phyloP scores from a whole-genome alignment of 345 rosid species.

The Raphanus sativus region DNA sequence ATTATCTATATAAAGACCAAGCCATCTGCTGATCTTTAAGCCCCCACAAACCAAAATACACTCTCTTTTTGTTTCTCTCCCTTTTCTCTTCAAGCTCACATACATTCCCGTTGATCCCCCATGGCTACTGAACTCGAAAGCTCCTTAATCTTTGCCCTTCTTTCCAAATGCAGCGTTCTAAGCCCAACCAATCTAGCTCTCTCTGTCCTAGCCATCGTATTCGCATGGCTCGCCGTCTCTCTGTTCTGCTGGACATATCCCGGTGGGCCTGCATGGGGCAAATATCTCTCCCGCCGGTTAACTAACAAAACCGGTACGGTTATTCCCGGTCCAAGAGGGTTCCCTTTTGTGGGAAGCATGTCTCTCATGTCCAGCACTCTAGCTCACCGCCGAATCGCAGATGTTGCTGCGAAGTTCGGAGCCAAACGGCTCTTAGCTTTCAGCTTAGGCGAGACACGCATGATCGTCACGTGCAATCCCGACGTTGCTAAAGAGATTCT shows the following conservation, averaged over 20 bases:
- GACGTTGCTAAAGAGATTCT: slow-evolving; percentile 70
- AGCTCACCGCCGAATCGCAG: slow-evolving; percentile 61
- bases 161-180: slow-evolving; percentile 56
- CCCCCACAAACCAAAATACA: slow-evolving; percentile 39
- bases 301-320: slow-evolving; percentile 20
- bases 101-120: slow-evolving; percentile 14
- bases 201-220: slow-evolving; percentile 41
- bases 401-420: slow-evolving; percentile 38
- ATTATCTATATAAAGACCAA: slow-evolving; percentile 41
- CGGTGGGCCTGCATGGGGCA: slow-evolving; percentile 87
- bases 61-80: slow-evolving; percentile 20
- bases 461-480: slow-evolving; percentile 63
- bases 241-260: slow-evolving; percentile 61
- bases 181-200: slow-evolving; percentile 44
- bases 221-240: slow-evolving; percentile 41
- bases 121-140: slow-evolving; percentile 53
- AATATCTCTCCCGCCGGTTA: slow-evolving; percentile 29
- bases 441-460: slow-evolving; percentile 66
- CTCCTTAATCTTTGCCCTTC: slow-evolving; percentile 51
- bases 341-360: slow-evolving; percentile 69
- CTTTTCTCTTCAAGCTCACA: slow-evolving; percentile 12
- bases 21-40: slow-evolving; percentile 30
- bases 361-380: slow-evolving; percentile 54
- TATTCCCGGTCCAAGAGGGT: slow-evolving; percentile 77
- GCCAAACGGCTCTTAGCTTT: slow-evolving; percentile 71